Conservation (phyloP, 768 basidiomycete genomes). For the Austroboletus eburneus region DNA sequence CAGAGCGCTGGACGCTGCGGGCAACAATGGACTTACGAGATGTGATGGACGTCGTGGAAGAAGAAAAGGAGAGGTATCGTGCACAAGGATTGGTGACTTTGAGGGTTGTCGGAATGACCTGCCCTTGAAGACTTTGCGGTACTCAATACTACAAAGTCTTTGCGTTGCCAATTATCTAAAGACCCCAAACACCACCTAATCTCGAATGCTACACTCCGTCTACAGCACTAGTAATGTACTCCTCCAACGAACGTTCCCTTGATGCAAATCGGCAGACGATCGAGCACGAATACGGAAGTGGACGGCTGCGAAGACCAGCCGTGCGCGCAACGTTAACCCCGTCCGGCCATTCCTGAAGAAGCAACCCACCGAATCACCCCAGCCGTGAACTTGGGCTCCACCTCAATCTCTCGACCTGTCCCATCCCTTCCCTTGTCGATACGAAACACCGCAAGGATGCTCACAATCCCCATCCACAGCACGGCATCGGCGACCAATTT, state of each 20-base stretch:
- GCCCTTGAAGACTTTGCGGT: conserved; percentile 1
- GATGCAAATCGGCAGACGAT: conserved; percentile 25
- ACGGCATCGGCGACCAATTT: conserved; percentile 31
- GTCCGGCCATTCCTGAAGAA: conserved; percentile 4
- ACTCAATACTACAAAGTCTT: conserved; percentile 4
- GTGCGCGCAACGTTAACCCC: conserved; percentile 12
- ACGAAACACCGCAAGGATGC: conserved; percentile 23
- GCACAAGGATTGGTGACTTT: neutral
- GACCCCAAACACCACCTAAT: conserved; percentile 24
- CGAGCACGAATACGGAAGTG: conserved; percentile 29
- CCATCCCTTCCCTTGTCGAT: conserved; percentile 21
- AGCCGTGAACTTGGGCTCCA: conserved; percentile 27
- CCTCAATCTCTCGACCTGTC: conserved; percentile 21
- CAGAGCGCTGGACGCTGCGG: neutral
- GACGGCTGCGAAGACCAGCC: conserved; percentile 21
- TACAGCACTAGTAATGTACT: neutral
- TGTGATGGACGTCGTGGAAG: conserved; percentile 8
- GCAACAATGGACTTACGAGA: conserved; percentile 13
- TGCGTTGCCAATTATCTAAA: conserved; percentile 16
- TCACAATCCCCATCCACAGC: conserved; percentile 29
- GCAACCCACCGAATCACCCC: conserved; percentile 31
- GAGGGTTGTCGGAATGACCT: neutral
- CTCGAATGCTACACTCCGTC: neutral
- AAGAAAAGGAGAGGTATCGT: neutral
- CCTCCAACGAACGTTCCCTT: conserved; percentile 20